phyloP scores from a whole-genome alignment of 331 rosid genomes.

The Quercus phellos region DNA sequence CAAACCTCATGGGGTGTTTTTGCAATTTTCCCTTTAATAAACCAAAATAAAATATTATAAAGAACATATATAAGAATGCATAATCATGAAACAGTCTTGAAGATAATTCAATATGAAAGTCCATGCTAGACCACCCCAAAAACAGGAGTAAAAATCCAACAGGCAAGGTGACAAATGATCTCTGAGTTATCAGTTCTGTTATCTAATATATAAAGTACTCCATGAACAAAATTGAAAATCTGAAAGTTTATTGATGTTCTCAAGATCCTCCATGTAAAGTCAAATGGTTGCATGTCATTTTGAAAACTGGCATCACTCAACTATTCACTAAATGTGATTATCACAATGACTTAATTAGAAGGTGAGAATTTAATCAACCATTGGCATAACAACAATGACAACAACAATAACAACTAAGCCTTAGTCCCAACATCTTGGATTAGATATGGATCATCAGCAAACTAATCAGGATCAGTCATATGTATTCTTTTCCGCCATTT shows the following conservation, averaged over 20 bases:
- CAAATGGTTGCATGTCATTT: not conserved
- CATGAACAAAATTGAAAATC: not conserved
- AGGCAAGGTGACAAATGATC: not conserved
- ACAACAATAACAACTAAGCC: too few species aligned
- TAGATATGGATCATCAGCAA: too few species aligned
- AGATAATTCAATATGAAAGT: not conserved
- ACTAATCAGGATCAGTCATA: too few species aligned
- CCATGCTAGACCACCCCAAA: not conserved
- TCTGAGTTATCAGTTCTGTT: not conserved
- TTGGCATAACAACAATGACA: not conserved
- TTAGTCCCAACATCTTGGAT: too few species aligned
- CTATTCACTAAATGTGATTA: not conserved
- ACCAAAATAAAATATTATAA: not conserved
- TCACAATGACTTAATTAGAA: not conserved
- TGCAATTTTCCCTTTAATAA: not conserved
- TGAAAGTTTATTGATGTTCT: not conserved
- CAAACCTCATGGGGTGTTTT: too few species aligned
- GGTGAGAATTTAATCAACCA: not conserved
- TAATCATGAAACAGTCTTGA: not conserved
- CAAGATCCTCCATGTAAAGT: not conserved
- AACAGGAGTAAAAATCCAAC: not conserved
- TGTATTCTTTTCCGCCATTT: too few species aligned
- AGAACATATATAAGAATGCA: not conserved
- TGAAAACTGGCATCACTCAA: not conserved
- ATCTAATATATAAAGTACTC: not conserved